Evolutionary conservation across 2,329 filamentous ascomycete genomes (phyloP), one percentile per base, ranked within the genome.

Genomic region (Dendrostoma leiphaemia): DNA sequence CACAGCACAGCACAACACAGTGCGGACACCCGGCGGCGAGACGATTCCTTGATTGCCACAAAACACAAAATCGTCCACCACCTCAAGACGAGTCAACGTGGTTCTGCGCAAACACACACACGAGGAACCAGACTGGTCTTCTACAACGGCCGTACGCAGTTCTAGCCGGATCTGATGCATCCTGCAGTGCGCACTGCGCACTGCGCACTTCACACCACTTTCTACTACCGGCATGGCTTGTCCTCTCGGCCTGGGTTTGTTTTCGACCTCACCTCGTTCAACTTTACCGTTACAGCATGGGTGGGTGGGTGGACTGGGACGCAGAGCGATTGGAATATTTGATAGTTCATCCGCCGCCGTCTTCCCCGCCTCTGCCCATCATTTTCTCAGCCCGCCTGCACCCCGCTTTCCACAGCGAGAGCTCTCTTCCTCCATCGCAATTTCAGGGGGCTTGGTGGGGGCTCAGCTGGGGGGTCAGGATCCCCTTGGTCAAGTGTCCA

Each of bases 401-500:
- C 48, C 48, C 48, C 48, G 48, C 48, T 51, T 44, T 51, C 31
- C 47, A 29, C 17, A 10, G 23, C 17, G 8, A 12, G 17, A 41
- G 31, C 40, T 15, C 19, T 7, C 15, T 23, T 28, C 26, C 34
- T 38, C 35, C 17, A 28, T 41, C n/a, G 23, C 47, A 8, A 17
- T 28, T 15, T 15, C 35, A 49, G 47, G 28, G 35, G 35, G 45
- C 24, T n/a, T n/a, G n/a, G n/a, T n/a, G 13, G 29, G 29, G 15
- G 15, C 21, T 38, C 35, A 19, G 15, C 35, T n/a, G n/a, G n/a
- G n/a, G n/a, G n/a, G n/a, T n/a, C 12, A 7, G 26, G 26, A 32
- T 10, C 44, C 47, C 31, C 34, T 47, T 21, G 44, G 44, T 21
- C 44, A 21, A 34, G 19, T 41, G 34, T 38, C 47, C 26, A 28